phyloP scores from a whole-genome alignment of 345 rosid species.

The Salix suchowensis region DNA sequence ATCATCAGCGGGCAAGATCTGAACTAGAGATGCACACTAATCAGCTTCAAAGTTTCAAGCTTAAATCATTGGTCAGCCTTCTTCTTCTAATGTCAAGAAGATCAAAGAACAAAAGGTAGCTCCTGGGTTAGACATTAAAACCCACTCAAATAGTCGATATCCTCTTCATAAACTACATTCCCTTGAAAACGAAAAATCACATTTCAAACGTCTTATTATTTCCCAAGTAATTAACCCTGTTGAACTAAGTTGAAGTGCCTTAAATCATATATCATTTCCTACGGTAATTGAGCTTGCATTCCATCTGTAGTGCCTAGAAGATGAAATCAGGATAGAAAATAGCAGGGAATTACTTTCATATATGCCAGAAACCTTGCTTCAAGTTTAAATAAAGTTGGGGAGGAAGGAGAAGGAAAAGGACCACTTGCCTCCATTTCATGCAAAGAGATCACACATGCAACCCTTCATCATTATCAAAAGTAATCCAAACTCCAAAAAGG shows the following conservation, averaged over 20 bases:
- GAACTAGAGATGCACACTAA: background rate
- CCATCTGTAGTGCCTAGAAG: background rate
- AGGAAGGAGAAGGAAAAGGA: background rate
- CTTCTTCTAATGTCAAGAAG: background rate
- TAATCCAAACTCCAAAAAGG: slow-evolving; percentile 3
- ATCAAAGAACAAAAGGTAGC: background rate
- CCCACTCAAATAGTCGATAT: background rate
- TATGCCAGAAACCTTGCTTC: background rate
- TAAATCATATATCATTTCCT: background rate
- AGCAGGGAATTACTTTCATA: background rate
- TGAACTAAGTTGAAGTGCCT: background rate
- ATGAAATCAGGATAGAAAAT: background rate
- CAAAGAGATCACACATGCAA: slow-evolving; percentile 2
- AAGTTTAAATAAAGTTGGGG: background rate
- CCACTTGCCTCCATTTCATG: slow-evolving; percentile 15
- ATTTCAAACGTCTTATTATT: background rate
- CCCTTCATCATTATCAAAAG: background rate
- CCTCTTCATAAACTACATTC: slow-evolving; percentile 12
- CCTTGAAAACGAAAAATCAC: background rate
- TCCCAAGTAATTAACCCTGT: background rate
- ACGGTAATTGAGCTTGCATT: background rate
- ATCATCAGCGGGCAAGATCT: background rate
- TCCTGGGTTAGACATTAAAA: background rate
- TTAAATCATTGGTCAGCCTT: background rate
- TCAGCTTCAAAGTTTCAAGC: background rate